Conservation (phyloP, 2,329 filamentous ascomycete genomes). For the Colletotrichum godetiae region DNA sequence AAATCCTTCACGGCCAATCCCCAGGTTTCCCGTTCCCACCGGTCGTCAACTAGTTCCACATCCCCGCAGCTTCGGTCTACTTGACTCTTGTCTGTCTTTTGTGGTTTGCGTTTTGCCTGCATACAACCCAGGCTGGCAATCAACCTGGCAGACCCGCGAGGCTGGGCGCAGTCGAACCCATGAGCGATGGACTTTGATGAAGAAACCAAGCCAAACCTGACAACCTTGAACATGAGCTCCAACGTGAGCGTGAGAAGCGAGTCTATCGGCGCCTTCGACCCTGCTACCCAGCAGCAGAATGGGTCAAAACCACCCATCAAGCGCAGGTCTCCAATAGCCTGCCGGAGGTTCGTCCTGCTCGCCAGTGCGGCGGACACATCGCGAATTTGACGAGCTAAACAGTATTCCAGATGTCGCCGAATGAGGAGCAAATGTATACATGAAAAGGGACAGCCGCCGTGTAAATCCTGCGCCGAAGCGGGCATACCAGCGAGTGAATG, state of each 20-base stretch:
- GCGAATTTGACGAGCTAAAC: slow-evolving; percentile 21
- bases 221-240: slow-evolving; percentile 20
- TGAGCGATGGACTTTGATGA: slow-evolving; percentile 34
- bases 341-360: slow-evolving; percentile 56
- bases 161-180: neutral
- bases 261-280: slow-evolving; percentile 9
- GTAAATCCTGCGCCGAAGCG: slow-evolving; percentile 62
- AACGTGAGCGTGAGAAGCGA: slow-evolving; percentile 27
- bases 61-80: slow-evolving; percentile 12
- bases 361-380: slow-evolving; percentile 3
- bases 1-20: slow-evolving; percentile 19
- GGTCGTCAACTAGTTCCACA: slow-evolving; percentile 7
- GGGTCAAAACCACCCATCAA: slow-evolving; percentile 49
- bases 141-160: slow-evolving; percentile 1
- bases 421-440: slow-evolving; percentile 68
- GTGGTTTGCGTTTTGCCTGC: neutral
- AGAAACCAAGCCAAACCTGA: slow-evolving; percentile 30
- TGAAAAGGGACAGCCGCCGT: slow-evolving; percentile 60
- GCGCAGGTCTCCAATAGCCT: slow-evolving; percentile 63
- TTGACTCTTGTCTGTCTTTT: neutral
- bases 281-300: slow-evolving; percentile 6
- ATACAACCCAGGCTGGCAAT: neutral
- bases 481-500: slow-evolving; percentile 61
- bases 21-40: slow-evolving; percentile 17
- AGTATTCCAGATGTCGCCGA: slow-evolving; percentile 60